These are phyloP conservation scores for Boletales sp. DNA, from an alignment of 768 basidiomycete species.

Conservation along the genomic window DNA sequence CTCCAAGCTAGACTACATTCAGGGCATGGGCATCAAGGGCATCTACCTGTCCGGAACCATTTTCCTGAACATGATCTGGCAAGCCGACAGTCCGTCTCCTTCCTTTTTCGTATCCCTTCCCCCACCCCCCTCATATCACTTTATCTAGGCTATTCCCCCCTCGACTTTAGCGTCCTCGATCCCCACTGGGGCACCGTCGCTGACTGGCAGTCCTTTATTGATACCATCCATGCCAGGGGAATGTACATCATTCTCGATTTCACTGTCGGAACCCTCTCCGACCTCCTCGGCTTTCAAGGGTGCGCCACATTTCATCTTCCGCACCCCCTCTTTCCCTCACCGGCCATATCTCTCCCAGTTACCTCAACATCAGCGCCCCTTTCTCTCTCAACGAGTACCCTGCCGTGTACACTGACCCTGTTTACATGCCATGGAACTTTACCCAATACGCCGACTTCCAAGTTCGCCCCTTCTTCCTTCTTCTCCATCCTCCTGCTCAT, in stretches of 20 bases:
- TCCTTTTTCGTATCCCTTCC: not conserved
- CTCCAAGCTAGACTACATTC: conserved; percentile 77
- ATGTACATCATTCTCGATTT: conserved; percentile 96
- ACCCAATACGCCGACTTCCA: conserved; percentile 79
- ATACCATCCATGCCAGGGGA: conserved; percentile 69
- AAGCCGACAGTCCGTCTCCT: conserved; percentile 78
- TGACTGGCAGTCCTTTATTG: conserved; percentile 76
- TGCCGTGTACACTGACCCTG: conserved; percentile 69
- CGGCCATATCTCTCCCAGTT: conserved; percentile 37
- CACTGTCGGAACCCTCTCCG: conserved; percentile 89
- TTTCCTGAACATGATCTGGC: conserved; percentile 96
- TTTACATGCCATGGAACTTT: conserved; percentile 83
- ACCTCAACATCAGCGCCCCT: conserved; percentile 73
- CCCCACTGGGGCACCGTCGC: conserved; percentile 87
- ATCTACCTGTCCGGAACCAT: conserved; percentile 93
- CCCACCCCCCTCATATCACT: not conserved
- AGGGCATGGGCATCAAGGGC: conserved; percentile 81
- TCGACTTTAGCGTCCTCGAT: conserved; percentile 87
- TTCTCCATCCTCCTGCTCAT: not conserved
- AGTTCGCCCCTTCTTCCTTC: conserved; percentile 33
- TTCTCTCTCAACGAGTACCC: conserved; percentile 74
- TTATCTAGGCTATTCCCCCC: conserved; percentile 75
- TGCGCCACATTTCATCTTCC: conserved; percentile 32
- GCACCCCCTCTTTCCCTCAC: conserved; percentile 10
- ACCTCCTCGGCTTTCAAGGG: conserved; percentile 85